Evolutionary conservation across 495 filamentous ascomycete genomes (phyloP), one percentile per base, ranked within the genome.

Genomic region (Saxophila tyrrhenica): DNA sequence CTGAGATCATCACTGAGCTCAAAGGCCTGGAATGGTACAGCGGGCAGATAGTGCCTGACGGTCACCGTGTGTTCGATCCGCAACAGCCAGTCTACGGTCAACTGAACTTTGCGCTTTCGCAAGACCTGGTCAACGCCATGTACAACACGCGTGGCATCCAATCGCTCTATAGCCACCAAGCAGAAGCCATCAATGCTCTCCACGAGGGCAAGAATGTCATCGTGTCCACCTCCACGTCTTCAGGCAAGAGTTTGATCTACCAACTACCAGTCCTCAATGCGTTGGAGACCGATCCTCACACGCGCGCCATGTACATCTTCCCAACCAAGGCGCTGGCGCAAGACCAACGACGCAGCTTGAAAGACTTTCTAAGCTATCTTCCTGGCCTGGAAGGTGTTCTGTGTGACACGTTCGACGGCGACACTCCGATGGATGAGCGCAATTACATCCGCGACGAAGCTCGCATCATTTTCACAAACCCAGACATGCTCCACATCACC

Each of bases 261-360:
- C 94, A 97, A 62, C 73, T 99, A 19, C 92, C 92, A 0, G 90
- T 97, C 58, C 71, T 99, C 23, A 83, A 95, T 64, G 86, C 84
- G 24, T 74, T 99, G 11, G 91, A 97, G 67, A 73, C 78, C 42
- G 86, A 96, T 59, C 67, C 63, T 2, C 74, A 83, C 45, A 84
- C 87, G 42, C 73, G 90, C 60, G 91, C 92, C 10, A 88, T 99
- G 83, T 97, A 95, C 64, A 95, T 99, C 21, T 99, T 98, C 56
- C 92, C 92, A 0, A 99, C 92, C 2, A 99, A 99, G 70, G 92
- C 92, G 11, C 73, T 99, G 15, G 92, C 92, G 2, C 92, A 99
- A 67, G 92, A 97, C 69, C 92, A 99, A 68, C 80, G 81, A 62
- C 77, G 92, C 54, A 94, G 90, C 61, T 74, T 97, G 67, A 83